Conservation (phyloP, 2,329 filamentous ascomycete genomes). For the Neonectria faginata region DNA sequence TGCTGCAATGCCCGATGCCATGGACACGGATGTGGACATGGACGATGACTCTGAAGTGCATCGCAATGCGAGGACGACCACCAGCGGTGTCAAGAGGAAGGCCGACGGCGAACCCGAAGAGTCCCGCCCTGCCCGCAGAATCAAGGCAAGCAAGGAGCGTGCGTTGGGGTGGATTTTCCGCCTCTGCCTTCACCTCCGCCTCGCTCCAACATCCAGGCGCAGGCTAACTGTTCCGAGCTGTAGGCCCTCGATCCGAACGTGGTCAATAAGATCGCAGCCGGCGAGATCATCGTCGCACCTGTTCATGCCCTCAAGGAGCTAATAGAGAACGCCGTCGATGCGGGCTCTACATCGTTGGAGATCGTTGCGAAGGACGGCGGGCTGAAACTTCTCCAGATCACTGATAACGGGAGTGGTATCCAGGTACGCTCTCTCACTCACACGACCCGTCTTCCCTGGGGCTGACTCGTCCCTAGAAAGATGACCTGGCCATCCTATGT, state of each 20-base stretch:
- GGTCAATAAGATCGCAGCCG: slow-evolving; percentile 98
- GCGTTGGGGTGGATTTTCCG: not conserved
- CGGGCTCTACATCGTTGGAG: slow-evolving; percentile 92
- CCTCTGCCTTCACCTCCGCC: slow-evolving; percentile 10
- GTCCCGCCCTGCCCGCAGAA: slow-evolving; percentile 59
- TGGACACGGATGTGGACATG: slow-evolving; percentile 52
- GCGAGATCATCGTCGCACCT: slow-evolving; percentile 97
- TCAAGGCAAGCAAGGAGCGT: slow-evolving; percentile 56
- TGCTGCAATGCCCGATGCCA: slow-evolving; percentile 52
- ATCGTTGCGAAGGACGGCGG: slow-evolving; percentile 95
- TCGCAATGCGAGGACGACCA: slow-evolving; percentile 19
- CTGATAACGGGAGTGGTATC: slow-evolving; percentile 96
- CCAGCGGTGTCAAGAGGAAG: slow-evolving; percentile 62
- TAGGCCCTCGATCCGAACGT: slow-evolving; percentile 91
- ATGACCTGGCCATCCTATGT: slow-evolving; percentile 91
- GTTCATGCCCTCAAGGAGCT: slow-evolving; percentile 96
- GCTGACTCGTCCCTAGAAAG: slow-evolving; percentile 69
- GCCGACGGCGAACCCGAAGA: slow-evolving; percentile 54
- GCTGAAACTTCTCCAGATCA: slow-evolving; percentile 94
- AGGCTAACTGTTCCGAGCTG: slow-evolving; percentile 25
- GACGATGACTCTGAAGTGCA: slow-evolving; percentile 14
- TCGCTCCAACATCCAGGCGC: slow-evolving; percentile 12
- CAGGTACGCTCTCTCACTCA: slow-evolving; percentile 67
- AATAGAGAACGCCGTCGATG: slow-evolving; percentile 97
- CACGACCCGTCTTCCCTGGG: not conserved